Evolutionary conservation across 1,139 yeast species (phyloP).

Genomic region (Candida sp.): DNA sequence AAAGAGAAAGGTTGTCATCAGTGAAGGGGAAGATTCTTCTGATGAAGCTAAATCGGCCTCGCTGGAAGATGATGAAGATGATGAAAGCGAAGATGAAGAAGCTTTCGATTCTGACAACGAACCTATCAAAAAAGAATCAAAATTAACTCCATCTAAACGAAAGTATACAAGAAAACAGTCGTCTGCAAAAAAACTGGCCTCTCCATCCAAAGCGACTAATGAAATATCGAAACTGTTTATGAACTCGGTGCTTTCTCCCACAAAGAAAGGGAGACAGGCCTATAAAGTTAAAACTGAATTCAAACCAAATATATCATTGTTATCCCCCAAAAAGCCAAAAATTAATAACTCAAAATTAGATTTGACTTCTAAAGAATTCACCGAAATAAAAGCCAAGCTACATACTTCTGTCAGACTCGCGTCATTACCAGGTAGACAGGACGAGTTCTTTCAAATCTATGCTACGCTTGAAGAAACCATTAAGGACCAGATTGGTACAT

Average conservation of each 20-base stretch:
- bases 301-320: constrained; percentile 20
- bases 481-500: constrained; percentile 70
- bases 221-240: constrained; percentile 11
- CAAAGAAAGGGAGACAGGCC: constrained; percentile 16
- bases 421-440: constrained; percentile 83
- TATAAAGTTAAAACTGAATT: constrained; percentile 24
- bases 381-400: constrained; percentile 53
- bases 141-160: constrained; percentile 5
- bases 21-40: not conserved
- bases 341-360: constrained; percentile 13
- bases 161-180: constrained; percentile 3
- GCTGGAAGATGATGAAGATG: constrained; percentile 6
- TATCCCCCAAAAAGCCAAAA: constrained; percentile 19
- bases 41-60: constrained; percentile 5
- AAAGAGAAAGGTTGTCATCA: constrained; percentile 4
- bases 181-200: constrained; percentile 5
- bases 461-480: constrained; percentile 75
- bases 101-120: constrained; percentile 5
- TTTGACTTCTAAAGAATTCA: constrained; percentile 40
- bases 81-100: constrained; percentile 5
- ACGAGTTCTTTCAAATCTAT: constrained; percentile 75
- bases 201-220: constrained; percentile 10
- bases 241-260: constrained; percentile 24
- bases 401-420: constrained; percentile 65
- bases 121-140: constrained; percentile 3